Conservation (phyloP, 257 asterid species). For the Capsicum pubescens region DNA sequence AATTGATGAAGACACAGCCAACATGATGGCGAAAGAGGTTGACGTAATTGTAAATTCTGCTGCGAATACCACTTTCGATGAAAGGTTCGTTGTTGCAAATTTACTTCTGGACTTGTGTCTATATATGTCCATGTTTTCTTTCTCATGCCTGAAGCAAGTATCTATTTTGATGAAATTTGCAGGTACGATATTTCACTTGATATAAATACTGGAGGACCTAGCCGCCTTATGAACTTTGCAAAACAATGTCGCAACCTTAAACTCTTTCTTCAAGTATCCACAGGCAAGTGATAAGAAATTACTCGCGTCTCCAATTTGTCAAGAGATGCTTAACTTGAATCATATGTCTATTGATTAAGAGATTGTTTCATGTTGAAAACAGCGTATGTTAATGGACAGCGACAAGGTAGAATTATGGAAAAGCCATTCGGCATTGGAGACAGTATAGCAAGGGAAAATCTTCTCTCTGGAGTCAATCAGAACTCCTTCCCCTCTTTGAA, state of each 20-base stretch:
- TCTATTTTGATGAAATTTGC: constrained; percentile 35
- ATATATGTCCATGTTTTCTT: not conserved
- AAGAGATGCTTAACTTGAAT: not conserved
- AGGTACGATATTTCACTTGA: constrained; percentile 90
- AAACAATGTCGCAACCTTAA: constrained; percentile 69
- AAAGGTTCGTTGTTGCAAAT: constrained; percentile 53
- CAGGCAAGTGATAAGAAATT: constrained; percentile 60
- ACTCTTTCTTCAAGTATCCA: constrained; percentile 87
- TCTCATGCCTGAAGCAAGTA: not conserved
- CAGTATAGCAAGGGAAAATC: constrained; percentile 63
- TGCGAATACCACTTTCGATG: constrained; percentile 90
- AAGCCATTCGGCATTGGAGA: constrained; percentile 75
- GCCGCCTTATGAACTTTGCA: constrained; percentile 74
- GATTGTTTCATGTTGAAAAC: constrained; percentile 34
- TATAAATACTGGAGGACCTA: constrained; percentile 83
- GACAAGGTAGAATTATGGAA: constrained; percentile 88
- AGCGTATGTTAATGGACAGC: constrained; percentile 95
- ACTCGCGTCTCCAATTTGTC: constrained; percentile 6
- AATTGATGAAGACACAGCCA: constrained; percentile 61
- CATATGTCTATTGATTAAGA: not conserved
- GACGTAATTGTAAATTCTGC: constrained; percentile 86
- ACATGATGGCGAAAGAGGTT: constrained; percentile 58
- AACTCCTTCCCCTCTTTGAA: constrained; percentile 50
- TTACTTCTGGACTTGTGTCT: not conserved
- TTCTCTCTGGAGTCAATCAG: constrained; percentile 42